Conservation (phyloP, 768 basidiomycete genomes). For the Suillus discolor region DNA sequence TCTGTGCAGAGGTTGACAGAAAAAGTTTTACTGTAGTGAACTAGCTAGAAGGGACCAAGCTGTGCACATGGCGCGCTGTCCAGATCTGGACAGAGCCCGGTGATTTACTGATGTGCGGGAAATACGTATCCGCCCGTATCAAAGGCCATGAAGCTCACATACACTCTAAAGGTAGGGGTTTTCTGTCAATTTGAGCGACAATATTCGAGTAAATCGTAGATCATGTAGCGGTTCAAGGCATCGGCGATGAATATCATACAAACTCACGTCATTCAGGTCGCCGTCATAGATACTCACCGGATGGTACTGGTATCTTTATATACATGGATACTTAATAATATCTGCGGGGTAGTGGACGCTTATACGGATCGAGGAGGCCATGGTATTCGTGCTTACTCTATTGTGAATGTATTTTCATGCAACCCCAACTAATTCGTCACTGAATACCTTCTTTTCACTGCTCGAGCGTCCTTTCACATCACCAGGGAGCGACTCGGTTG, state of each 20-base stretch:
- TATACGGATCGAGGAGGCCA: neutral
- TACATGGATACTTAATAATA: neutral
- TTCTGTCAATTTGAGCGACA: neutral
- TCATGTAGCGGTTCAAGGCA: conserved; percentile 26
- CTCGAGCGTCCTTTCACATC: conserved; percentile 4
- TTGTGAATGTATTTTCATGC: neutral
- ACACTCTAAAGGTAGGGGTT: no score
- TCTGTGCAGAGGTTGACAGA: no score
- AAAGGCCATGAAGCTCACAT: no score
- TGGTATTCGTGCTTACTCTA: neutral
- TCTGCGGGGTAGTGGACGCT: no score
- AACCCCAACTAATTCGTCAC: conserved; percentile 1
- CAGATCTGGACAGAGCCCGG: no score
- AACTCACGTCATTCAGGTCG: neutral
- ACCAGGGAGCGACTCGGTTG: neutral
- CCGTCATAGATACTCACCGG: neutral
- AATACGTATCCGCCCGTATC: no score
- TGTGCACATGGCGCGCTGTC: no score
- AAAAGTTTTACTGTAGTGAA: no score
- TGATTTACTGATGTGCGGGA: no score
- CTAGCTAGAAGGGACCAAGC: no score
- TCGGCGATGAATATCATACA: conserved; percentile 55
- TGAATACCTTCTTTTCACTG: conserved; percentile 8
- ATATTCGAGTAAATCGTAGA: neutral
- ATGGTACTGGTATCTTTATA: neutral